Conservation (phyloP, 345 rosid genomes). For the Populus ilicifolia region DNA sequence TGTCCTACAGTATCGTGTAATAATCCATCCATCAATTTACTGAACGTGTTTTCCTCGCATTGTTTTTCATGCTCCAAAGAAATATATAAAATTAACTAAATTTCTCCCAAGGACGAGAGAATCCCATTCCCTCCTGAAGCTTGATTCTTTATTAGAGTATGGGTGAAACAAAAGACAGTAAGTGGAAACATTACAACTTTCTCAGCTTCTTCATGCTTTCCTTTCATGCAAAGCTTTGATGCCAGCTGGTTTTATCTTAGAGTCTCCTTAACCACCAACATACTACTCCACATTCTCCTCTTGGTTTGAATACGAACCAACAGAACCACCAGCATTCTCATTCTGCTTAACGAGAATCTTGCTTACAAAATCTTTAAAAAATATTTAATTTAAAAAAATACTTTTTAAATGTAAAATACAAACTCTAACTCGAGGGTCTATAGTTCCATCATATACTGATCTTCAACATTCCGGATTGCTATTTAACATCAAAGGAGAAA, state of each 20-base stretch:
- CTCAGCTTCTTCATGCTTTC: conserved; percentile 84
- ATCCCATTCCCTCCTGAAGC: not conserved
- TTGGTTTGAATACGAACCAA: conserved; percentile 23
- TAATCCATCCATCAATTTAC: not conserved
- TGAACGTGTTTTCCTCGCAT: not conserved
- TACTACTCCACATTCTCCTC: conserved; percentile 24
- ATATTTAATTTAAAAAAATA: too few relatives aligned
- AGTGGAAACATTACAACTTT: conserved; percentile 33
- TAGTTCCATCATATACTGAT: too few relatives aligned
- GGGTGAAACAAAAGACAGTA: not conserved
- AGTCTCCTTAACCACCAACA: conserved; percentile 25
- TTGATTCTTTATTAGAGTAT: not conserved
- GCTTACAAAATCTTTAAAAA: conserved; percentile 21
- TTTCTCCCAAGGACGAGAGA: not conserved
- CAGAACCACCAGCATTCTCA: conserved; percentile 26
- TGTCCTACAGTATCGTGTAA: not conserved
- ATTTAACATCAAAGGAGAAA: too few relatives aligned
- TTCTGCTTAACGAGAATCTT: conserved; percentile 40
- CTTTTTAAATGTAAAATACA: too few relatives aligned
- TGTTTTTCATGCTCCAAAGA: too few relatives aligned
- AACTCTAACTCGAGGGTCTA: too few relatives aligned
- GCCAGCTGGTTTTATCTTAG: conserved; percentile 74
- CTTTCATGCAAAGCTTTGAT: conserved; percentile 89
- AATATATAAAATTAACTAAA: not conserved
- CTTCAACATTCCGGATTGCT: too few relatives aligned